These are phyloP conservation scores for Ulota crispa DNA, from an alignment of 225 moss, liverwort and hornwort genomes.

Conservation along the genomic window DNA sequence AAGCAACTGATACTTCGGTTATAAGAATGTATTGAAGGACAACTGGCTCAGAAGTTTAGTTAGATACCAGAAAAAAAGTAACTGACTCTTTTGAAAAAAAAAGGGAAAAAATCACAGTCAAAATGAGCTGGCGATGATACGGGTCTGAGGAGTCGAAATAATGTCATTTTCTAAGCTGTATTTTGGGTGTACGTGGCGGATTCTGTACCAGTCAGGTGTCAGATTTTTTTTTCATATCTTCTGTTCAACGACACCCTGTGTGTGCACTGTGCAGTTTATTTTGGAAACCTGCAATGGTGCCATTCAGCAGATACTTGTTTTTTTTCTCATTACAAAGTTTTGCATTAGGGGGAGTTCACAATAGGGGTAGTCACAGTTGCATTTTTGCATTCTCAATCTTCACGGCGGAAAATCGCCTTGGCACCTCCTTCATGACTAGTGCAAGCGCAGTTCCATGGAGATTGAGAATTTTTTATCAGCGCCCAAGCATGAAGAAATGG, in stretches of 20 bases:
- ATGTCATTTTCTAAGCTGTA: background rate
- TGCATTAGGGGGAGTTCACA: no score
- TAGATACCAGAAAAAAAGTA: background rate
- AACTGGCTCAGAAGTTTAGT: no score
- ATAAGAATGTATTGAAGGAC: no score
- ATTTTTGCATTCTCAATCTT: no score
- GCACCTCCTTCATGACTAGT: no score
- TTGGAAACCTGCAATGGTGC: background rate
- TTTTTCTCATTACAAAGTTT: no score
- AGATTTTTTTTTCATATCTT: background rate
- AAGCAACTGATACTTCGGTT: no score
- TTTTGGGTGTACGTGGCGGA: background rate
- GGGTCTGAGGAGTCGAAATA: slow-evolving; percentile 13
- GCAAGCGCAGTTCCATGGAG: no score
- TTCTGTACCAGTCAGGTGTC: background rate
- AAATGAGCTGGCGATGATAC: background rate
- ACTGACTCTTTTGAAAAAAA: background rate
- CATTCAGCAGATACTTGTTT: background rate
- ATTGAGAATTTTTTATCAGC: no score
- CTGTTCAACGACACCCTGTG: background rate
- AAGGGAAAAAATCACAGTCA: background rate
- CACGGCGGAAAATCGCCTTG: no score
- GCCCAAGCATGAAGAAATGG: no score
- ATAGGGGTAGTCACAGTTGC: no score
- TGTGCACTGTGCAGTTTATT: background rate